Evolutionary conservation across 148 eudicot species (phyloP).

Genomic region (Hydrangea macrophylla): DNA sequence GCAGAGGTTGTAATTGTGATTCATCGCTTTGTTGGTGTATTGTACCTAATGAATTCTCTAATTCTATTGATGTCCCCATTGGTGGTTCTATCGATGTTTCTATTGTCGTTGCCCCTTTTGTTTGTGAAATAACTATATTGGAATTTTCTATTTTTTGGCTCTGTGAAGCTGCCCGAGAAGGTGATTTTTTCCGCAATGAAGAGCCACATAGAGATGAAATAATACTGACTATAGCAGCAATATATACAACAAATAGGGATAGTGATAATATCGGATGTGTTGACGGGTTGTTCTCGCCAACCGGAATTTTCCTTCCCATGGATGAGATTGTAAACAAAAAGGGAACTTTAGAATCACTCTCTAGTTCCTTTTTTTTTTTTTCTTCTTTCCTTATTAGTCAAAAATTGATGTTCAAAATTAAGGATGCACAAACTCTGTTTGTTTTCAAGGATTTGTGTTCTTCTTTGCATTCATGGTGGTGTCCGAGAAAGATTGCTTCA

Average conservation of each 20-base stretch:
- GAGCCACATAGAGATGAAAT: constrained; percentile 31
- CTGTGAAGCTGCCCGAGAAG: neutral
- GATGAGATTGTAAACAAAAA: neutral
- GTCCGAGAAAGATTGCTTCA: constrained; percentile 38
- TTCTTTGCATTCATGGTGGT: neutral
- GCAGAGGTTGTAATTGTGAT: constrained; percentile 23
- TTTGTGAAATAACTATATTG: neutral
- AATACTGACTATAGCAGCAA: constrained; percentile 34
- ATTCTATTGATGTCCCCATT: neutral
- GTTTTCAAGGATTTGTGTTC: neutral
- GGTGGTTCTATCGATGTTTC: neutral
- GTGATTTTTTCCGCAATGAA: constrained; percentile 12
- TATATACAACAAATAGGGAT: constrained; percentile 26
- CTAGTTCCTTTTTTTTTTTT: neutral
- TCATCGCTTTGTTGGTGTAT: no score
- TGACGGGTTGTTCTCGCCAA: constrained; percentile 13
- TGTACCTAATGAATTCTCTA: neutral
- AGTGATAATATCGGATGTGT: constrained; percentile 28
- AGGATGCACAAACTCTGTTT: neutral
- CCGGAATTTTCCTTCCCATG: constrained; percentile 55
- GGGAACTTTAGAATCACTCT: neutral
- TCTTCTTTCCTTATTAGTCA: no score
- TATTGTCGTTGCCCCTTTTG: constrained; percentile 3
- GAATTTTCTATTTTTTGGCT: neutral
- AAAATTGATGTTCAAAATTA: neutral